Conservation (phyloP, 2,329 filamentous ascomycete genomes). For the Phaeoacremonium minimum region DNA sequence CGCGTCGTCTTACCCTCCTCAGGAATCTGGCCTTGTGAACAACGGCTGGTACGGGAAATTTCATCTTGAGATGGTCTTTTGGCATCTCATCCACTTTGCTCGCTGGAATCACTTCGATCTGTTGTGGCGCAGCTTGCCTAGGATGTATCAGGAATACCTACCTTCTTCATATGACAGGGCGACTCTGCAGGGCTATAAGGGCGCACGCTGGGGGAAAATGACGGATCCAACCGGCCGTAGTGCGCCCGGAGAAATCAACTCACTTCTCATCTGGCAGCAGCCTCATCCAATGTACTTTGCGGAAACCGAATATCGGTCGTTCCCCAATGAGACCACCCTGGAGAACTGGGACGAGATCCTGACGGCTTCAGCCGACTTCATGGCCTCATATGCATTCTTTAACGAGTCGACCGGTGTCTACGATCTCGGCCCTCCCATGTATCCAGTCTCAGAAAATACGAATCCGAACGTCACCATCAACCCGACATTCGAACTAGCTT, state of each 20-base stretch:
- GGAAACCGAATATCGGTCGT: slow-evolving; percentile 47
- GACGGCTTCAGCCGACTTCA: slow-evolving; percentile 50
- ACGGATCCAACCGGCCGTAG: slow-evolving; percentile 50
- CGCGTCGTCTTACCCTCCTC: slow-evolving; percentile 41
- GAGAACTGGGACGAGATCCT: slow-evolving; percentile 49
- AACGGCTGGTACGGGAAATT: slow-evolving; percentile 56
- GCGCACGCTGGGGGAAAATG: slow-evolving; percentile 49
- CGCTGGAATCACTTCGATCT: slow-evolving; percentile 43
- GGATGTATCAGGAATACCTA: slow-evolving; percentile 42
- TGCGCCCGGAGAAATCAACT: slow-evolving; percentile 57
- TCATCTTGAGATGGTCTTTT: slow-evolving; percentile 50
- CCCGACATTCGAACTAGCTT: slow-evolving; percentile 56
- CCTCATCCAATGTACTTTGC: slow-evolving; percentile 58
- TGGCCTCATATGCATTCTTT: slow-evolving; percentile 52
- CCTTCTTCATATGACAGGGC: slow-evolving; percentile 30
- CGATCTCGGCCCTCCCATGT: slow-evolving; percentile 41
- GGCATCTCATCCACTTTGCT: slow-evolving; percentile 47
- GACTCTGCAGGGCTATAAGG: slow-evolving; percentile 32
- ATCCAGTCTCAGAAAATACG: slow-evolving; percentile 51
- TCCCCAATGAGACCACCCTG: slow-evolving; percentile 36
- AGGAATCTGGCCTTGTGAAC: slow-evolving; percentile 43
- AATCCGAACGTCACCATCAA: slow-evolving; percentile 52
- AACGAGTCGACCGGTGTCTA: slow-evolving; percentile 47
- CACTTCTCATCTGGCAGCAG: slow-evolving; percentile 58
- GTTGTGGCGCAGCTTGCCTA: slow-evolving; percentile 37